Base-by-base conservation (phyloP, 345 rosid species). In the Populus tremula region DNA sequence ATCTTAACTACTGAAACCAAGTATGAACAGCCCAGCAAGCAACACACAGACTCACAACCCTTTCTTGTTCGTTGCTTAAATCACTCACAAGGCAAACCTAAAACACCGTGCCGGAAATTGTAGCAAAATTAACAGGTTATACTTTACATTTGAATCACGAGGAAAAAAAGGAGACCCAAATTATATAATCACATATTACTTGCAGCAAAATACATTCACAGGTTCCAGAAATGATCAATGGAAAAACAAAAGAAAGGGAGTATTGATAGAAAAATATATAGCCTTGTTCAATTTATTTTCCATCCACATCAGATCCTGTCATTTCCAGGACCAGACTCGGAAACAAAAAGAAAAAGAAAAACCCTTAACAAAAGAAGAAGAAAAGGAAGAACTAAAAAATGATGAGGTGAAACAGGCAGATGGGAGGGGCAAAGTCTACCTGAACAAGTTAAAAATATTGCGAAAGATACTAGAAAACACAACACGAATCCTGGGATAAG, bases 401-500 rank as follows among this genome's bases (percentile, higher is more conserved):
- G 10, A 11, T 59, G 29, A 59, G 63, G 63, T 59, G 63, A 59
- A 23, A 25, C 5, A 31, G 8, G 49, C 29, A 14, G 8, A 21
- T 38, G 25, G 11, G 1, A 27, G 64, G 6, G 74, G 33, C 14
- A 33, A 10, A 61, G 31, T 21, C 77, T 79, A 73, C 74, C 77
- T 59, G 35, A 69, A 54, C 17, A 47, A 61, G 56, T 36, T 74
- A 67, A 83, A 31, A 70, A 87, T 27, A 70, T 73, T 72, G 64
- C 47, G 25, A 76, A 81, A 73, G 70, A 87, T 21, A 6, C 90
- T 70, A 50, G 87, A 85, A 56, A 77, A 54, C 3, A 69, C 87
- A 38, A 81, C 71, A 62, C 85, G 85, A n/a, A 85, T 17, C 7
- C 84, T 85, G 75, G 90, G 84, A 73, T 79, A 81, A 41, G 78